Base-by-base conservation (phyloP, 2,329 filamentous ascomycete genomes). In the Bisporella sp. region DNA sequence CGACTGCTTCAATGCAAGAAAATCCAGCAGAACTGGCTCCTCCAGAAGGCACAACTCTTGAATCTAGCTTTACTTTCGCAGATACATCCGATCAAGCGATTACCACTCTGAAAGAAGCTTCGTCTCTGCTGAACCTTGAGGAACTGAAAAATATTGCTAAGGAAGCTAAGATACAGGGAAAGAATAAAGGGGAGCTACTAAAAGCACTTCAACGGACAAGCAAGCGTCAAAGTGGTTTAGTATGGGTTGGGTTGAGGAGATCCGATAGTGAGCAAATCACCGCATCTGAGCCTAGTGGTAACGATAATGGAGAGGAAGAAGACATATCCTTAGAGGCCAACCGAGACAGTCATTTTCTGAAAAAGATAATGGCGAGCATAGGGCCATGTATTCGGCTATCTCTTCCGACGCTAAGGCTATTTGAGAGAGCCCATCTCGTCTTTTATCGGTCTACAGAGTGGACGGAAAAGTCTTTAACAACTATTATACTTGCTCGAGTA, bases 361-460 rank as follows among this genome's bases (percentile, higher is more conserved):
- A 76, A 45, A 95, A 89, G 67, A 92, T 96, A 41, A 69, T 91
- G 58, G 75, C 77, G 31, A 82, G 84, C 51, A 87, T 87, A 0
- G 93, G 93, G 0, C 82, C 89, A 11, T 96, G 91, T 57, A 84
- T 97, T 54, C 78, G 92, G 37, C 78, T 99, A 9, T 89, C 89
- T 1, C 69, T 84, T 0, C 70, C 79, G 0, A 77, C 84, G 0
- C 78, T 90, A 55, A 89, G 84, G 61, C 77, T 99, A 0, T 99
- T 99, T 61, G 90, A 96, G 66, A 81, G 93, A 30, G 90, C 97
- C 1, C 93, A 97, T 69, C 72, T 99, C 2, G 90, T 99, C 31
- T 99, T 96, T 66, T 97, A 97, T 67, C 79, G 92, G 52, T 96
- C 91, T 7, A 95, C 89, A 0, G 88, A 96, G 65, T 99, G 93